Conservation (phyloP, 805 yeast genomes). For the Tetrapisispora taiwanensis region DNA sequence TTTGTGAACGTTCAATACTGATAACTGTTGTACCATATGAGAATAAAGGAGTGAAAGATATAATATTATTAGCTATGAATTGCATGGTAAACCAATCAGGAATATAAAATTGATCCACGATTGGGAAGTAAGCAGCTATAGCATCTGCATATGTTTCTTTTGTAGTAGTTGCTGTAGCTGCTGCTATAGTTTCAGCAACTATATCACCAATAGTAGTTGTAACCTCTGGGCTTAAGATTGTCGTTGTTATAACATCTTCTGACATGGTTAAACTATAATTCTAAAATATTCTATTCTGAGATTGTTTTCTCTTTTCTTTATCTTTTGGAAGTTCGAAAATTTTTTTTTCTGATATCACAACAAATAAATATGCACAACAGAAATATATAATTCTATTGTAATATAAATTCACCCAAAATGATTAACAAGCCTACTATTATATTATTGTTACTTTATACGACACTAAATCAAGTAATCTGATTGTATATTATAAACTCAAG, state of each 20-base stretch:
- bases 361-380: too few species aligned
- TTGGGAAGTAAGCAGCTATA: conserved; percentile 25
- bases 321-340: too few species aligned
- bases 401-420: too few species aligned
- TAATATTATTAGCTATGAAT: conserved; percentile 49
- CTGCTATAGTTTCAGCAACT: neutral
- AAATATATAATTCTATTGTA: too few species aligned
- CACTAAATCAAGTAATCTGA: too few species aligned
- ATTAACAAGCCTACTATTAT: too few species aligned
- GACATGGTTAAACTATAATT: neutral
- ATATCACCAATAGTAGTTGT: neutral
- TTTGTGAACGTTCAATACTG: conserved; percentile 50
- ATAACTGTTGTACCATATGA: conserved; percentile 80
- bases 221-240: neutral
- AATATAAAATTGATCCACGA: conserved; percentile 35
- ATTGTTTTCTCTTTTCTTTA: too few species aligned
- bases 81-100: conserved; percentile 46
- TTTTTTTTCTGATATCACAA: too few species aligned
- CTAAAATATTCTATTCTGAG: too few species aligned
- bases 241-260: neutral
- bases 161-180: neutral
- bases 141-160: conserved; percentile 10
- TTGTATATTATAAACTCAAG: too few species aligned
- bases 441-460: too few species aligned
- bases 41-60: conserved; percentile 73